These are phyloP conservation scores for Gossypium turneri DNA, from an alignment of 345 rosid genomes.

Conservation along the genomic window DNA sequence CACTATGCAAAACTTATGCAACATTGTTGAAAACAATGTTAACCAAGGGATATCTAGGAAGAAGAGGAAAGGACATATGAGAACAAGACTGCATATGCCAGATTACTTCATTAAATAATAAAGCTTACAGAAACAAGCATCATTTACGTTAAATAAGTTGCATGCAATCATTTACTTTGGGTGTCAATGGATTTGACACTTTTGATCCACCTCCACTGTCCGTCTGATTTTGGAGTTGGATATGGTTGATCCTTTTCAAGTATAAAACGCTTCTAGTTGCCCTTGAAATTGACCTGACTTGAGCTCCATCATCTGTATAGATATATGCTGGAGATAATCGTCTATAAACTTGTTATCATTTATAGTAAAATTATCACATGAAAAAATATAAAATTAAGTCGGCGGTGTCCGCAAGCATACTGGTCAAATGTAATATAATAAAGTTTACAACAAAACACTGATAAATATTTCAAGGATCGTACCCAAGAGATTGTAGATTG, in stretches of 20 bases:
- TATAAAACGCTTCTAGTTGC: constrained; percentile 77
- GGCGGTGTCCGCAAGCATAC: too few relatives aligned
- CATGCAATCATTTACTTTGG: background rate
- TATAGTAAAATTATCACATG: too few relatives aligned
- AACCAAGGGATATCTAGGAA: background rate
- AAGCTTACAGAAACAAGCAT: background rate
- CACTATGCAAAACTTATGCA: background rate
- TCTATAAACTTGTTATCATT: too few relatives aligned
- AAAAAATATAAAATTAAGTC: too few relatives aligned
- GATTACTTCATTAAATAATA: background rate
- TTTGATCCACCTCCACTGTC: constrained; percentile 53
- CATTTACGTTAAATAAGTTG: background rate
- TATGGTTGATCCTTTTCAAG: constrained; percentile 71
- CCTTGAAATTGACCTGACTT: constrained; percentile 57
- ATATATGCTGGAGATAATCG: constrained; percentile 31
- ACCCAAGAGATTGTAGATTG: too few relatives aligned
- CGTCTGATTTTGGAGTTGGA: constrained; percentile 43
- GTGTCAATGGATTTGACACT: too few relatives aligned
- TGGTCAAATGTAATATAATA: too few relatives aligned
- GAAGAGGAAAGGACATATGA: background rate
- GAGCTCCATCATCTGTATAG: constrained; percentile 44
- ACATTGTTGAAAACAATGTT: background rate
- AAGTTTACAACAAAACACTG: too few relatives aligned
- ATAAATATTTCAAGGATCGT: too few relatives aligned
- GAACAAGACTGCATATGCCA: background rate